Conservation (phyloP, 2,329 filamentous ascomycete species). For the Aspergillaceae sp. region DNA sequence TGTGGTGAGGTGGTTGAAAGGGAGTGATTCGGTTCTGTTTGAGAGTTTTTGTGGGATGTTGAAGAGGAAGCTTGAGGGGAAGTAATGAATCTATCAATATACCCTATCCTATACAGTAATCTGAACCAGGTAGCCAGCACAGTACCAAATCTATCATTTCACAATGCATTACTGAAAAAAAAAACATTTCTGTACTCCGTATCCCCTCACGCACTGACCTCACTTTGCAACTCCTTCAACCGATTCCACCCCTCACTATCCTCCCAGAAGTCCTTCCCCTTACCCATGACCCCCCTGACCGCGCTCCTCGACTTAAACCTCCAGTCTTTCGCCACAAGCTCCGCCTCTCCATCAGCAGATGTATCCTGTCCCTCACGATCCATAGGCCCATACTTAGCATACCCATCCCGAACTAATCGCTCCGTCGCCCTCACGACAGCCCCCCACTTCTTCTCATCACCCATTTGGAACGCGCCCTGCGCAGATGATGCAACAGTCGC, state of each 20-base stretch:
- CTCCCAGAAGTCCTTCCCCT: constrained; percentile 76
- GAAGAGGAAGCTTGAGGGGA: constrained; percentile 43
- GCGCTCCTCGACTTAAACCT: constrained; percentile 80
- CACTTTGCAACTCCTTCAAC: constrained; percentile 31
- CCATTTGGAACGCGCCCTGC: constrained; percentile 41
- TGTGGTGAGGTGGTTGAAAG: constrained; percentile 63
- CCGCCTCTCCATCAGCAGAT: constrained; percentile 37
- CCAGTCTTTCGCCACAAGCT: constrained; percentile 70
- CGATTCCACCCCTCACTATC: constrained; percentile 43
- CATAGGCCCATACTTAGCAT: constrained; percentile 66
- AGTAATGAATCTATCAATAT: constrained; percentile 4
- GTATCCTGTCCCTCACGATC: constrained; percentile 48
- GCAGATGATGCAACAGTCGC: constrained; percentile 46
- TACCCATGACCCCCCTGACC: constrained; percentile 71
- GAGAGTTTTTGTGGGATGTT: constrained; percentile 83
- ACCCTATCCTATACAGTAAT: too few species aligned
- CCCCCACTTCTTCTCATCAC: constrained; percentile 58
- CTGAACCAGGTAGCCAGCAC: too few species aligned
- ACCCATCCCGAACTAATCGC: constrained; percentile 63
- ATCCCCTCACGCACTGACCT: constrained; percentile 13
- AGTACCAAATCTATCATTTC: too few species aligned
- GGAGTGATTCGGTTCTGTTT: constrained; percentile 63
- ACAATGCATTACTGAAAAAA: not conserved
- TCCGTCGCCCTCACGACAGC: constrained; percentile 69
- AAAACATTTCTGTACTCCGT: not conserved